phyloP scores from a whole-genome alignment of 148 eudicot genomes.

The Camellia sinensis region DNA sequence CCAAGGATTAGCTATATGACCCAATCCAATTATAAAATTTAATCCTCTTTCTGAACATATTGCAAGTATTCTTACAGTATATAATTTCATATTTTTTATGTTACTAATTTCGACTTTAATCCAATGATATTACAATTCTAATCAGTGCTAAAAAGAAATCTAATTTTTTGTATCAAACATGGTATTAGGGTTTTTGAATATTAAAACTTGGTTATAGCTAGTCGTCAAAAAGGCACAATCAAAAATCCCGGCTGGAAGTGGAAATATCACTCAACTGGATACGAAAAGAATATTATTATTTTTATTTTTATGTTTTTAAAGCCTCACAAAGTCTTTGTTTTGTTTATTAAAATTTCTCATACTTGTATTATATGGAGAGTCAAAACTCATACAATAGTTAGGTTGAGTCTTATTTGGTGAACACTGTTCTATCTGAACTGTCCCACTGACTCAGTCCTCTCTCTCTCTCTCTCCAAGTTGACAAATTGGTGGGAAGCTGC shows the following conservation, averaged over 20 bases:
- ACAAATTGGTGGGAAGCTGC: neutral
- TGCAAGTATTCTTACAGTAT: too few species aligned
- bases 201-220: neutral
- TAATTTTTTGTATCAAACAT: too few species aligned
- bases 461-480: neutral
- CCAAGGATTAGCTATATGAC: too few species aligned
- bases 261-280: neutral
- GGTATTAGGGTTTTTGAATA: neutral
- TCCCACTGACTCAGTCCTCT: neutral
- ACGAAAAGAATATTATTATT: neutral
- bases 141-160: too few species aligned
- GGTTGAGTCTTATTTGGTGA: neutral
- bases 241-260: neutral
- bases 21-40: too few species aligned
- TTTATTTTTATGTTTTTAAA: neutral
- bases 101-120: too few species aligned
- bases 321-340: conserved; percentile 4
- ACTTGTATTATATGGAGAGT: too few species aligned
- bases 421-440: neutral
- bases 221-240: neutral
- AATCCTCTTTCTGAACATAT: too few species aligned
- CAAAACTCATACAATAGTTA: neutral
- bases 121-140: too few species aligned
- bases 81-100: too few species aligned
- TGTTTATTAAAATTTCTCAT: neutral